phyloP scores from a whole-genome alignment of 306 rosid genomes.

The Vigna hirtella region DNA sequence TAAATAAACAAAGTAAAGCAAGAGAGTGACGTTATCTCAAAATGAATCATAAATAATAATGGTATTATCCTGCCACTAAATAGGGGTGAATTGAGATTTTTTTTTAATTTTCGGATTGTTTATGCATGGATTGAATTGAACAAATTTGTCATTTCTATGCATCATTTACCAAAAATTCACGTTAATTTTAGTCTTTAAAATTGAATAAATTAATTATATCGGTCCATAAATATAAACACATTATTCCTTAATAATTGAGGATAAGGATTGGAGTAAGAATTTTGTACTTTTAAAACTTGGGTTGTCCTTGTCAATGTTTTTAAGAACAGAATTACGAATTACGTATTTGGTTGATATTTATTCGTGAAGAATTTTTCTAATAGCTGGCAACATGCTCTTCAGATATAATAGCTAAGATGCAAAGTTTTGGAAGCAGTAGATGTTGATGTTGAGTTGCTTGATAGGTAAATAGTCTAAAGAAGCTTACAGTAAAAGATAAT shows the following conservation, averaged over 20 bases:
- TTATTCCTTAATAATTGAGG: not conserved
- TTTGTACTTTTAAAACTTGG: not conserved
- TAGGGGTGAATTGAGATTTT: too few relatives aligned
- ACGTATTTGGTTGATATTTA: not conserved
- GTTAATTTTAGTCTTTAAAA: not conserved
- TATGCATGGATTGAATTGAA: too few relatives aligned
- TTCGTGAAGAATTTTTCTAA: not conserved
- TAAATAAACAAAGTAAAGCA: too few relatives aligned
- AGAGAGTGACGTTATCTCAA: too few relatives aligned
- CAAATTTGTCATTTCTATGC: not conserved
- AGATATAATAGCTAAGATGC: not conserved
- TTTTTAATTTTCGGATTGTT: too few relatives aligned
- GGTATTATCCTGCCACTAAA: too few relatives aligned
- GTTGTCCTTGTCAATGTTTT: not conserved
- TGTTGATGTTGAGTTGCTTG: not conserved
- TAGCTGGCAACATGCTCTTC: constrained; percentile 17
- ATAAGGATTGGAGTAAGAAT: not conserved
- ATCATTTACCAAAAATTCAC: not conserved
- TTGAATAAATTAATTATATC: not conserved
- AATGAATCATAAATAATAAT: too few relatives aligned
- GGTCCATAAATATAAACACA: not conserved
- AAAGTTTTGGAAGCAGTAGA: not conserved
- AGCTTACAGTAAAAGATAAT: not conserved
- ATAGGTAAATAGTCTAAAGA: not conserved
- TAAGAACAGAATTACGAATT: not conserved